These are phyloP conservation scores for Ricinus communis DNA, from an alignment of 345 rosid genomes.

Conservation along the genomic window DNA sequence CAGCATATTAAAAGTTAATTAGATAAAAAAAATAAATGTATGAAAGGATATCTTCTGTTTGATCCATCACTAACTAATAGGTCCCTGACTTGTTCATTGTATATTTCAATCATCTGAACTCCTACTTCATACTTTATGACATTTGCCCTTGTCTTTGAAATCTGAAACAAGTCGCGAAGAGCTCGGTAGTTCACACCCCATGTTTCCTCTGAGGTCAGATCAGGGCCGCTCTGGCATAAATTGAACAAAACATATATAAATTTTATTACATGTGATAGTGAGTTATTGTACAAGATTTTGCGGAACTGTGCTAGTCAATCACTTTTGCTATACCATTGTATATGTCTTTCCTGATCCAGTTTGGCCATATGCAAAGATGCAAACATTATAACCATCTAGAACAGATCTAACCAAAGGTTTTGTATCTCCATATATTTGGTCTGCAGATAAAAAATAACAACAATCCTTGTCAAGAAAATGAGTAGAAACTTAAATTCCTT, in stretches of 20 bases:
- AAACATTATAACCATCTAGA: constrained; percentile 90
- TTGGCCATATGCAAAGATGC: constrained; percentile 98
- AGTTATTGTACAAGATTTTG: too few species aligned
- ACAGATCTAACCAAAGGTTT: constrained; percentile 83
- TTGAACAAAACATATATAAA: too few species aligned
- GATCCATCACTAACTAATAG: constrained; percentile 86
- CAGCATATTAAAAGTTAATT: neutral
- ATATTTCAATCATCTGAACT: constrained; percentile 98
- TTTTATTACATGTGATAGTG: too few species aligned
- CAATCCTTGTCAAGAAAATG: neutral
- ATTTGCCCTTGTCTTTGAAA: constrained; percentile 69
- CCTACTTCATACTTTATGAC: constrained; percentile 75
- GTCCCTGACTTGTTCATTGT: constrained; percentile 97
- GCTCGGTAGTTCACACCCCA: constrained; percentile 99
- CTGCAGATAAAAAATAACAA: constrained; percentile 43
- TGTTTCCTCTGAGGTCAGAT: constrained; percentile 61
- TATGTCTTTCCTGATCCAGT: constrained; percentile 99
- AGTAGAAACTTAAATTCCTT: neutral
- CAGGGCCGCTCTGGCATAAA: constrained; percentile 81
- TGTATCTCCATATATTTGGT: constrained; percentile 79
- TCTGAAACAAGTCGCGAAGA: constrained; percentile 73
- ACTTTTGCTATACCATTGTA: constrained; percentile 63
- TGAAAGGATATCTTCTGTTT: constrained; percentile 83
- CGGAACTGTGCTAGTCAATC: too few species aligned
- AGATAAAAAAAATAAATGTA: neutral